These are phyloP conservation scores for Elaeis guineensis DNA, from an alignment of 176 grass and related monocot species.

Conservation along the genomic window DNA sequence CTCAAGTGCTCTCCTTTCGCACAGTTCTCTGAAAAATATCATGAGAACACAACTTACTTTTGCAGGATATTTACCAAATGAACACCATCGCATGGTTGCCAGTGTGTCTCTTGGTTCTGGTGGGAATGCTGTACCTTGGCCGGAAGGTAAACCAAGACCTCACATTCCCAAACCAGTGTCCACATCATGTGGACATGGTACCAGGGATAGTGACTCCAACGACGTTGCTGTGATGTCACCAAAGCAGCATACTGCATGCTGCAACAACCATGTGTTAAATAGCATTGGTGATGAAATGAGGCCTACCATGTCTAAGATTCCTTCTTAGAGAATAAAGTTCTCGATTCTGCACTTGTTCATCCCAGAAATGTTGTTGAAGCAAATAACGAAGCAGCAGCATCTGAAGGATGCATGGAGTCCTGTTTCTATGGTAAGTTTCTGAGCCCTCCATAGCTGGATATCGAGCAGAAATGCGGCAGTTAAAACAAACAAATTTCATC, in stretches of 20 bases:
- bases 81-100: constrained; percentile 18
- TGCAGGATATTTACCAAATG: constrained; percentile 32
- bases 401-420: neutral
- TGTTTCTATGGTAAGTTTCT: neutral
- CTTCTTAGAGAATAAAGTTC: constrained; percentile 1
- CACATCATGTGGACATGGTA: constrained; percentile 10
- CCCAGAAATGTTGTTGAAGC: neutral
- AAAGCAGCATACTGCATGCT: constrained; percentile 3
- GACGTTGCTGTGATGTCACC: constrained; percentile 1
- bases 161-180: constrained; percentile 10
- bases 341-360: too few relatives aligned
- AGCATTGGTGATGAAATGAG: neutral
- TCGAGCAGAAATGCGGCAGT: too few relatives aligned
- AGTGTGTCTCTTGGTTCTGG: constrained; percentile 17
- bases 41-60: constrained; percentile 6
- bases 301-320: constrained; percentile 1
- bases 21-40: too few relatives aligned
- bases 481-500: neutral
- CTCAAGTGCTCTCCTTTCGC: too few relatives aligned
- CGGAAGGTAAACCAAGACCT: constrained; percentile 21
- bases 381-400: neutral
- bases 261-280: neutral
- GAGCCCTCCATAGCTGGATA: neutral
- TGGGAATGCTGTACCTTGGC: constrained; percentile 12
- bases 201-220: neutral